Percentiles rank a stretch among this genome's conserved stretches.
Evolutionary conservation across 164 flowering plant species (phyloP).

Genomic region (Akebia trifoliata): DNA sequence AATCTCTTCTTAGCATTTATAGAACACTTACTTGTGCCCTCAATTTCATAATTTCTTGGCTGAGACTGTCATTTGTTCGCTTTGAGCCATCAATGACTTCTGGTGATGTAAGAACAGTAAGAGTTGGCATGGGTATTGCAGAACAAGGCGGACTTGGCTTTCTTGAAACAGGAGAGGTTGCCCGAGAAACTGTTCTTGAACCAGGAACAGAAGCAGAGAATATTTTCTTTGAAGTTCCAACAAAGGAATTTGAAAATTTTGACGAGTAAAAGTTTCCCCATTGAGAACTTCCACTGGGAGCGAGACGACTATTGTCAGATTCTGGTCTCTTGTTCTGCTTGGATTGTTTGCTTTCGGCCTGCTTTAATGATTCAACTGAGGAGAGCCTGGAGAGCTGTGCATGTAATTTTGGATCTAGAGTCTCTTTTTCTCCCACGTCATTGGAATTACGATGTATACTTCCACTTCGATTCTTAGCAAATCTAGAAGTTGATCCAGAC

Average conservation of each 20-base stretch:
- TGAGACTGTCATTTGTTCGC: slow-evolving; percentile 35
- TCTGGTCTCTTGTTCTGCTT: slow-evolving; percentile 27
- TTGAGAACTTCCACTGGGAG: slow-evolving; percentile 39
- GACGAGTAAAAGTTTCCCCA: slow-evolving; percentile 28
- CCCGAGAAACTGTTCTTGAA: slow-evolving; percentile 48
- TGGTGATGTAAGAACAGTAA: slow-evolving; percentile 23
- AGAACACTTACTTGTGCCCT: slow-evolving; percentile 56
- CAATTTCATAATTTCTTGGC: slow-evolving; percentile 50
- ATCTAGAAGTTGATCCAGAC: slow-evolving; percentile 26
- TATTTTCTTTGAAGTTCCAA: slow-evolving; percentile 31
- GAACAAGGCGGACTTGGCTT: slow-evolving; percentile 43
- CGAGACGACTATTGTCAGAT: slow-evolving; percentile 21
- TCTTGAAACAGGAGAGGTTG: slow-evolving; percentile 54
- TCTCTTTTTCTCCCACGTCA: slow-evolving; percentile 43
- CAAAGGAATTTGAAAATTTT: slow-evolving; percentile 28
- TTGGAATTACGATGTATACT: slow-evolving; percentile 22
- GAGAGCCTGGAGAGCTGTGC: slow-evolving; percentile 53
- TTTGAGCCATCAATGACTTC: slow-evolving; percentile 35
- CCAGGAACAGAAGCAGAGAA: slow-evolving; percentile 45
- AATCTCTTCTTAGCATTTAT: neutral
- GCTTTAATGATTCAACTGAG: slow-evolving; percentile 48
- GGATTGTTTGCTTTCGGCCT: slow-evolving; percentile 29
- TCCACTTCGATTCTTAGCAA: slow-evolving; percentile 35
- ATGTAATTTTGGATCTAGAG: slow-evolving; percentile 28
- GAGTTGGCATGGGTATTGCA: slow-evolving; percentile 22